Conservation (phyloP, 495 filamentous ascomycete genomes). For the Aspergillus asperescens region DNA sequence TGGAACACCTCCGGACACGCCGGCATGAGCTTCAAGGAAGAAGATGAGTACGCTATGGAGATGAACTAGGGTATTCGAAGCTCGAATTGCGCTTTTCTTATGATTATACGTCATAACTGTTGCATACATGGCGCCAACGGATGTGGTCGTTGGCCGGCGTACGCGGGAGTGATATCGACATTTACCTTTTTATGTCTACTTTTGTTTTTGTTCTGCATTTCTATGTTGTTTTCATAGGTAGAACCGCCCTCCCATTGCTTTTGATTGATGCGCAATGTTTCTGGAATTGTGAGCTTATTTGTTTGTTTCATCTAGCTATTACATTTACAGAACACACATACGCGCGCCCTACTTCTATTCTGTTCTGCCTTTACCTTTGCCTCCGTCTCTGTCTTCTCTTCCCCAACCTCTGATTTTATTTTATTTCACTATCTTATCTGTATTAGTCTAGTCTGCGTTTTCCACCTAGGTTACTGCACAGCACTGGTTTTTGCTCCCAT, state of each 20-base stretch:
- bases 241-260: neutral
- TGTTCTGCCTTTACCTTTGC: slow-evolving; percentile 8
- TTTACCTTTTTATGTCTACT: slow-evolving; percentile 13
- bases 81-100: slow-evolving; percentile 13
- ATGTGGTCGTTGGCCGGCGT: slow-evolving; percentile 28
- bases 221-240: slow-evolving; percentile 15
- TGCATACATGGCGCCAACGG: slow-evolving; percentile 42
- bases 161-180: slow-evolving; percentile 30
- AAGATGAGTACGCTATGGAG: slow-evolving; percentile 87
- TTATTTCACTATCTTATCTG: slow-evolving; percentile 18
- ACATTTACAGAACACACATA: too few relatives aligned
- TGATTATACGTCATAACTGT: slow-evolving; percentile 29
- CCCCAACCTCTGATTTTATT: too few relatives aligned
- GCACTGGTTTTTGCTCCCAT: slow-evolving; percentile 21
- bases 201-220: slow-evolving; percentile 12
- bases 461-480: slow-evolving; percentile 1
- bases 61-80: slow-evolving; percentile 43
- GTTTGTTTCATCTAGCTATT: neutral
- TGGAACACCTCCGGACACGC: slow-evolving; percentile 66
- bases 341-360: too few relatives aligned
- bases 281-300: slow-evolving; percentile 13
- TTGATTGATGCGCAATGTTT: slow-evolving; percentile 10
- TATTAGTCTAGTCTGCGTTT: slow-evolving; percentile 10
- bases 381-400: neutral
- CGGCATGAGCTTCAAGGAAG: slow-evolving; percentile 78